Evolutionary conservation across 305 asterid species (phyloP).

Genomic region (Solanum hybrid): DNA sequence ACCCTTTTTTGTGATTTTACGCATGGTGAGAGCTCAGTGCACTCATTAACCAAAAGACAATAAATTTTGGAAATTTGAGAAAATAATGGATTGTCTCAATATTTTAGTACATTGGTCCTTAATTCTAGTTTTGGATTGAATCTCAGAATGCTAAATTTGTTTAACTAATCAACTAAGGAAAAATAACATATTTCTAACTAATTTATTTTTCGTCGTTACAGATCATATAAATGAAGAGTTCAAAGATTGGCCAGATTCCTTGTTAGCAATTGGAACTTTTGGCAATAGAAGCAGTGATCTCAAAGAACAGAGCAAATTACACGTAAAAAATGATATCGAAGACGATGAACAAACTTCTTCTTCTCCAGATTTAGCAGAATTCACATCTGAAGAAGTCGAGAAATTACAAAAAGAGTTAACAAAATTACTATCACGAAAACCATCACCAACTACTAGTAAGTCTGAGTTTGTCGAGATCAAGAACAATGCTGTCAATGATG

Average conservation of each 20-base stretch:
- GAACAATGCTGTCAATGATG: neutral
- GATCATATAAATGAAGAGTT: conserved; percentile 36
- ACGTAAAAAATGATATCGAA: conserved; percentile 18
- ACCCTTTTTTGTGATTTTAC: neutral
- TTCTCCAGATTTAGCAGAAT: conserved; percentile 65
- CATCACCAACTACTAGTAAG: neutral
- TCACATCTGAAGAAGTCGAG: conserved; percentile 64
- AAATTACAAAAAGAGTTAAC: conserved; percentile 55
- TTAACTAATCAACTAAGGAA: neutral
- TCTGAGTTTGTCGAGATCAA: neutral
- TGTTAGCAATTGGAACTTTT: conserved; percentile 72
- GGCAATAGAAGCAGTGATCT: conserved; percentile 39
- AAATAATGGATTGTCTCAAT: neutral
- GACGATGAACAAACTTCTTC: conserved; percentile 32
- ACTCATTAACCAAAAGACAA: too few species aligned
- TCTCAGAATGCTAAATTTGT: neutral
- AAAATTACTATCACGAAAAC: conserved; percentile 49
- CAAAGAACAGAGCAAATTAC: conserved; percentile 17
- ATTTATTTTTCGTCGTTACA: neutral
- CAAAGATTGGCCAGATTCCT: conserved; percentile 61
- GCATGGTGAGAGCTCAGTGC: neutral
- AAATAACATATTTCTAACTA: neutral
- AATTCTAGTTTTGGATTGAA: neutral
- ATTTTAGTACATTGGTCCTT: neutral
- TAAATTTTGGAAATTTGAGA: neutral